Percentiles rank a stretch among this genome's conserved stretches.
Evolutionary conservation across 306 rosid genomes (phyloP).

Genomic region (Quercus parvula): DNA sequence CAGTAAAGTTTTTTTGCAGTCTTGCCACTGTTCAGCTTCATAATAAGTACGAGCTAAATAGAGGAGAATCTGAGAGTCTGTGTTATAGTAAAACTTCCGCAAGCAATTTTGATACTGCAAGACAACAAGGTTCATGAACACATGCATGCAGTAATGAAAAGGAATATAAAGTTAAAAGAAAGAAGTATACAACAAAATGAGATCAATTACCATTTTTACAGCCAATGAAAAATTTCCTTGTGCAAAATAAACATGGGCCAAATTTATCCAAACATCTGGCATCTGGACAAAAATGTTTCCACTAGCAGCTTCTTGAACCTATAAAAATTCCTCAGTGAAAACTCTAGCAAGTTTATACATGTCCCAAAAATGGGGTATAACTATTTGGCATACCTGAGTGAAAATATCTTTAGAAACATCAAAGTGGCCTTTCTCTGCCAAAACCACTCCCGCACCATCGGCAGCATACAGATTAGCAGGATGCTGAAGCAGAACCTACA

Average conservation of each 20-base stretch:
- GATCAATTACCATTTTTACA: slow-evolving; percentile 78
- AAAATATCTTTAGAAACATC: slow-evolving; percentile 95
- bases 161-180: neutral
- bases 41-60: slow-evolving; percentile 95
- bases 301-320: slow-evolving; percentile 99
- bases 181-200: slow-evolving; percentile 19
- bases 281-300: slow-evolving; percentile 98
- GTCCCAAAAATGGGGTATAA: slow-evolving; percentile 19
- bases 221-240: slow-evolving; percentile 93
- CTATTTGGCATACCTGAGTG: slow-evolving; percentile 48
- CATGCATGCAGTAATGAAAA: slow-evolving; percentile 14
- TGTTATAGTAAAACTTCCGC: slow-evolving; percentile 90
- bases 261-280: slow-evolving; percentile 99
- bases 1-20: slow-evolving; percentile 87
- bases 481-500: slow-evolving; percentile 88
- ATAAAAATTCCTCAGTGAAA: slow-evolving; percentile 25
- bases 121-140: slow-evolving; percentile 32
- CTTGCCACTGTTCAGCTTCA: slow-evolving; percentile 99
- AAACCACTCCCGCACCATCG: slow-evolving; percentile 93
- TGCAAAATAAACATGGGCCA: slow-evolving; percentile 98
- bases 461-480: slow-evolving; percentile 96
- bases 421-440: slow-evolving; percentile 98
- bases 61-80: slow-evolving; percentile 92
- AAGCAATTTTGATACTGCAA: slow-evolving; percentile 98
- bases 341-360: slow-evolving; percentile 5